Base-by-base conservation (phyloP, 331 rosid genomes). In the Acacia concinna region DNA sequence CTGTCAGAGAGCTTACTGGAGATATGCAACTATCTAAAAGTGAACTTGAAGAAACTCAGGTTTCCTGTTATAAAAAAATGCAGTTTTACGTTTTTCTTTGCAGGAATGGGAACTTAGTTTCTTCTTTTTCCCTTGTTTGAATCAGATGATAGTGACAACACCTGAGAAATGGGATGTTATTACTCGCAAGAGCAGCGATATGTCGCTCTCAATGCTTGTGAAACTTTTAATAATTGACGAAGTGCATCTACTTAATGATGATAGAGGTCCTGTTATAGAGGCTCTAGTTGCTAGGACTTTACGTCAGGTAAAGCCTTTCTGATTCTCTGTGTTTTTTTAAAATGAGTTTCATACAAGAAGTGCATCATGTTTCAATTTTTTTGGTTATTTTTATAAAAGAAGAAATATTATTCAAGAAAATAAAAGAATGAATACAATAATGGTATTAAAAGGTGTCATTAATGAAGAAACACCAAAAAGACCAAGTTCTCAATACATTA, bases 141-240 rank as follows among this genome's bases (percentile, higher is more conserved):
- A 75, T 81, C 88, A 95, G 97, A 95, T 95, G 98, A 95, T 95
- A 85, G 98, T 95, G 83, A 95, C 98, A 59, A 95, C 98, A 80
- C 98, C 98, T 78, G 98, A 95, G 90, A 95, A 95, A 86, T 95
- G 98, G 98, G 98, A 95, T 84, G 98, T 95, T 80, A 95, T 95
- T 73, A 95, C 98, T 70, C 96, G 98, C 86, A 95, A 95, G 91
- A 95, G 98, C 86, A 92, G 98, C 73, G 98, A 95, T 80, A 95
- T 92, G 98, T 88, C 98, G 44, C 90, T 95, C 79, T 92, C 98
- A 31, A 90, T 95, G 97, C 79, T 92, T 71, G 98, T 92, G 85
- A 95, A 95, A 86, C 98, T 95, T 82, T 87, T 95, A 76, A 95
- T 95, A 59, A 95, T 95, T 77, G 98, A 95, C 77, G 97, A 95